Conservation (phyloP, 768 basidiomycete species). For the Pilatotrama ljubarskyi region DNA sequence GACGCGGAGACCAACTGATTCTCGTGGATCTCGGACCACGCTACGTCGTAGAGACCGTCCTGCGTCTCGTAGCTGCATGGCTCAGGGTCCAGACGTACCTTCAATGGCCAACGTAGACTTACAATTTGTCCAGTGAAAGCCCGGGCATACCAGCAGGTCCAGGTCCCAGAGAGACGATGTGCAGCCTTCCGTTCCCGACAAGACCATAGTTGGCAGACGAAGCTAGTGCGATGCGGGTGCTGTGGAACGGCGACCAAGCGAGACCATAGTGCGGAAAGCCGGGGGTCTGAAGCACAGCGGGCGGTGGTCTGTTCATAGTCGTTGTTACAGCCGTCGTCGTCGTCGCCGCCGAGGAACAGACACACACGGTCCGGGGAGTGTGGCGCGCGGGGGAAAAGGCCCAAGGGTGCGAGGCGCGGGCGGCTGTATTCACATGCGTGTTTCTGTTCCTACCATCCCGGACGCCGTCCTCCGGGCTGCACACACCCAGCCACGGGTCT, state of each 20-base stretch:
- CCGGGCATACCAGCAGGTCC: conserved; percentile 45
- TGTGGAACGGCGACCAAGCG: conserved; percentile 87
- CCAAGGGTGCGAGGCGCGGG: conserved; percentile 11
- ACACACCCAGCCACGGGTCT: conserved; percentile 41
- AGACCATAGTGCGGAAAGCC: conserved; percentile 83
- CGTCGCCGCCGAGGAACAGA: conserved; percentile 6
- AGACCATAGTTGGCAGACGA: conserved; percentile 93
- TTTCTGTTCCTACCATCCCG: conserved; percentile 79
- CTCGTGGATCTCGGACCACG: conserved; percentile 95
- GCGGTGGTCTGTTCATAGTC: conserved; percentile 44
- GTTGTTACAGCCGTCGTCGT: too few relatives aligned
- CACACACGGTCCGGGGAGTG: neutral
- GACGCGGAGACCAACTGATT: conserved; percentile 89
- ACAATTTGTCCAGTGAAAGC: conserved; percentile 68
- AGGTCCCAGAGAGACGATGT: conserved; percentile 55
- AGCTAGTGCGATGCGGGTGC: conserved; percentile 70
- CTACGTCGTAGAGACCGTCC: conserved; percentile 86
- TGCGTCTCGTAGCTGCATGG: conserved; percentile 87
- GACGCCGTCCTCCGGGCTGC: conserved; percentile 47
- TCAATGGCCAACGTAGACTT: conserved; percentile 33
- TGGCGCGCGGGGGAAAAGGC: conserved; percentile 6
- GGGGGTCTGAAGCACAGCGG: conserved; percentile 65
- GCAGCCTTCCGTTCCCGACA: conserved; percentile 92
- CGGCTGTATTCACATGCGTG: conserved; percentile 53
- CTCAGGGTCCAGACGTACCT: conserved; percentile 23